phyloP scores from a whole-genome alignment of 2,329 filamentous ascomycete species.

The Teratosphaeria nubilosa region DNA sequence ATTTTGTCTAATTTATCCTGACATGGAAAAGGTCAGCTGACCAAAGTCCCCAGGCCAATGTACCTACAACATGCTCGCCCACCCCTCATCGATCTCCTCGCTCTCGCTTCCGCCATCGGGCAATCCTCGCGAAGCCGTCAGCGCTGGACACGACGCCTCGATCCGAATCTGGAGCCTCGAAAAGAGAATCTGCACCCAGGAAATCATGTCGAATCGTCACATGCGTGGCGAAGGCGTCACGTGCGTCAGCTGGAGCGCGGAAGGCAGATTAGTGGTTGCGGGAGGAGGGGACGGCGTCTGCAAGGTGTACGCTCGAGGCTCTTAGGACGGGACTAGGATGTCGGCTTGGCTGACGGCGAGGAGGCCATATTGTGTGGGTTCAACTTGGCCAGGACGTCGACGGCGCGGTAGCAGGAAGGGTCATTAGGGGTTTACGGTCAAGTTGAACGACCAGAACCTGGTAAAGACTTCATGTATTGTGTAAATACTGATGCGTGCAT shows the following conservation, averaged over 20 bases:
- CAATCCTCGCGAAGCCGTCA: conserved; percentile 88
- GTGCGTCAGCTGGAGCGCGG: conserved; percentile 88
- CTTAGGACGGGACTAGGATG: neutral
- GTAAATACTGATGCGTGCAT: neutral
- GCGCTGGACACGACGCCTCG: conserved; percentile 88
- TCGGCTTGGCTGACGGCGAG: neutral
- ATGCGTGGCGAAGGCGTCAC: conserved; percentile 97
- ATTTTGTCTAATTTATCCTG: neutral
- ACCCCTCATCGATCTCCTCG: conserved; percentile 84
- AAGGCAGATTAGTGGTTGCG: conserved; percentile 88
- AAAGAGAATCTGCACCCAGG: conserved; percentile 88
- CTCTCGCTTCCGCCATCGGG: conserved; percentile 67
- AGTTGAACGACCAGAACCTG: neutral
- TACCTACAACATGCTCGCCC: conserved; percentile 97
- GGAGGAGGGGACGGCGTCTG: conserved; percentile 91
- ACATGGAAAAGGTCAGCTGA: neutral
- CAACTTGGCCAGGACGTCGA: neutral
- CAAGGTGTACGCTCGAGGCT: conserved; percentile 55
- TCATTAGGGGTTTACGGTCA: neutral
- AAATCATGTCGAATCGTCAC: conserved; percentile 82
- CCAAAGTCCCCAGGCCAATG: conserved; percentile 66
- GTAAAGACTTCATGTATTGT: neutral
- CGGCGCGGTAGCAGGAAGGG: neutral
- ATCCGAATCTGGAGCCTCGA: conserved; percentile 96
- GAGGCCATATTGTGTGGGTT: neutral